These are phyloP conservation scores for Aspergillus felis DNA, from an alignment of 2,329 filamentous ascomycete genomes.

Conservation along the genomic window DNA sequence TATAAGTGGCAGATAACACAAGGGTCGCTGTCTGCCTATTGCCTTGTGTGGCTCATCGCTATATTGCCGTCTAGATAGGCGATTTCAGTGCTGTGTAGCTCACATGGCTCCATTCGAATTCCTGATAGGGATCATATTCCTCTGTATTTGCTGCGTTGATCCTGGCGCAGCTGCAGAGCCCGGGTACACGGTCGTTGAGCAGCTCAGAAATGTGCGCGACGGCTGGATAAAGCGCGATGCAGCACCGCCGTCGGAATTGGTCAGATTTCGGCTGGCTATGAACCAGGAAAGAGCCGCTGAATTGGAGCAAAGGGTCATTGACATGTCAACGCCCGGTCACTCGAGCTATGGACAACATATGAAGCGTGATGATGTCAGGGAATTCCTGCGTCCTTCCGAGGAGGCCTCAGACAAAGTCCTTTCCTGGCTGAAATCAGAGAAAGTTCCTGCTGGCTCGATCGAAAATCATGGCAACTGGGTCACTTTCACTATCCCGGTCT, in stretches of 20 bases:
- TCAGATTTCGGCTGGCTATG: slow-evolving; percentile 50
- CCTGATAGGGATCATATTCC: slow-evolving; percentile 5
- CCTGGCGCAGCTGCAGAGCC: not conserved
- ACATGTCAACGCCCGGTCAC: slow-evolving; percentile 59
- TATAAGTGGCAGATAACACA: not conserved
- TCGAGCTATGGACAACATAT: slow-evolving; percentile 59
- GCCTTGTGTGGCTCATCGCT: not conserved
- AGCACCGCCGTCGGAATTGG: slow-evolving; percentile 33
- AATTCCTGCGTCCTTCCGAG: slow-evolving; percentile 50
- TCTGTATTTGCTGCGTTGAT: slow-evolving; percentile 10
- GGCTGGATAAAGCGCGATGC: slow-evolving; percentile 30
- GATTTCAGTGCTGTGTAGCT: not conserved
- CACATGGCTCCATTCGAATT: slow-evolving; percentile 7
- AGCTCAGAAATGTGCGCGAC: slow-evolving; percentile 25
- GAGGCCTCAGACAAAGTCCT: slow-evolving; percentile 49
- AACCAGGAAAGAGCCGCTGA: slow-evolving; percentile 46
- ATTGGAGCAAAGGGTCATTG: slow-evolving; percentile 57
- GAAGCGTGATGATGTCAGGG: slow-evolving; percentile 56
- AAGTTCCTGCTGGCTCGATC: slow-evolving; percentile 44
- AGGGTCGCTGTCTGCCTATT: not conserved
- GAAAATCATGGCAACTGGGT: slow-evolving; percentile 59
- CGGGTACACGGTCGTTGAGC: slow-evolving; percentile 25
- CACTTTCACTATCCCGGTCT: slow-evolving; percentile 44
- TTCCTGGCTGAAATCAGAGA: slow-evolving; percentile 53
- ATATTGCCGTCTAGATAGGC: not conserved